phyloP scores from a whole-genome alignment of 305 asterid genomes.

The Fraxinus velutina region DNA sequence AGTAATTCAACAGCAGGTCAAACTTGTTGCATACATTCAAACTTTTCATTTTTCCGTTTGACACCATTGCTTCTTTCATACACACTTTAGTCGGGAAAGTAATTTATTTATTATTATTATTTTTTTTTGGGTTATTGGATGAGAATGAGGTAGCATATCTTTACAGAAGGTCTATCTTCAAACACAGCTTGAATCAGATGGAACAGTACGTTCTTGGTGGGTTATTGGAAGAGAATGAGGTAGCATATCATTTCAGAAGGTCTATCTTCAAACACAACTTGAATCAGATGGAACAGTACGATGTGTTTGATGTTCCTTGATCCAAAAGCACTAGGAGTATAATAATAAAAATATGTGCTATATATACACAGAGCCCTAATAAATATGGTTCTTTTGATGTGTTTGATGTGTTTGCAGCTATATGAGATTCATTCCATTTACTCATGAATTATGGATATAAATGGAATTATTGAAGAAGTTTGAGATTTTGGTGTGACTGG shows the following conservation, averaged over 20 bases:
- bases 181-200: not conserved
- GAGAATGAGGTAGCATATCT: not conserved
- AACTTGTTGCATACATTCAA: not conserved
- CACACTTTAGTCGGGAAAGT: not conserved
- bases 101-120: not conserved
- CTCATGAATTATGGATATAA: not conserved
- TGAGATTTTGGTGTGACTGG: not conserved
- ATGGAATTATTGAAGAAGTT: not conserved
- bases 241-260: not conserved
- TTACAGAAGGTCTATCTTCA: not conserved
- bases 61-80: not conserved
- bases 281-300: not conserved
- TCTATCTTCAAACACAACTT: not conserved
- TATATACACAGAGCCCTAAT: not conserved
- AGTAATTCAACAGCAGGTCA: not conserved
- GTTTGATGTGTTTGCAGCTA: not conserved
- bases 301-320: not conserved
- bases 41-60: not conserved
- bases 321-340: not conserved
- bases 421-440: not conserved
- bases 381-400: conserved; percentile 9
- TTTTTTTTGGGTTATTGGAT: not conserved
- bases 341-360: not conserved
- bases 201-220: not conserved
- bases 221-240: not conserved